These are phyloP conservation scores for Xylariaceae sp. DNA, from an alignment of 2,329 filamentous ascomycete species.

Conservation along the genomic window DNA sequence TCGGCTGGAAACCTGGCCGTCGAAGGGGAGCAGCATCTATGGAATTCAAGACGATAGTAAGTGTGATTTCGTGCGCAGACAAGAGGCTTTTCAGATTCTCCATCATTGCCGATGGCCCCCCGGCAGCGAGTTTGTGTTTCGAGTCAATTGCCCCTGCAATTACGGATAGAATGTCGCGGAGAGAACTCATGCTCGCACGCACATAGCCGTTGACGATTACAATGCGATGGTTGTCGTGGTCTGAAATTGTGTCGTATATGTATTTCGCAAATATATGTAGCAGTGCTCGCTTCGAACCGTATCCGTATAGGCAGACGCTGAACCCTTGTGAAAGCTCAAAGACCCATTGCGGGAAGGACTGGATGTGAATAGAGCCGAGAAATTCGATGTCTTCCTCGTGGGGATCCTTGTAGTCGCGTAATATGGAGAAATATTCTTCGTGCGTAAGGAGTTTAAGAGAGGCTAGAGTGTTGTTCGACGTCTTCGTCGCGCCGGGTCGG, in stretches of 20 bases:
- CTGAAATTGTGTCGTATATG: conserved; percentile 57
- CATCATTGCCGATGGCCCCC: conserved; percentile 73
- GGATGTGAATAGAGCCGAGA: conserved; percentile 75
- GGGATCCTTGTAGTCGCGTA: conserved; percentile 69
- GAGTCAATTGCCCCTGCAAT: conserved; percentile 69
- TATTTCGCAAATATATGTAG: conserved; percentile 78
- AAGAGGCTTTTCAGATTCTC: conserved; percentile 70
- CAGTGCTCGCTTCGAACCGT: conserved; percentile 84
- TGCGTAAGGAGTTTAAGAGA: conserved; percentile 81
- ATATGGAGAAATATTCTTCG: conserved; percentile 84
- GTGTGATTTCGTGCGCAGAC: conserved; percentile 52
- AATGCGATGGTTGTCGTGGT: conserved; percentile 62
- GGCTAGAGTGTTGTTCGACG: conserved; percentile 83
- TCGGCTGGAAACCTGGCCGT: conserved; percentile 69
- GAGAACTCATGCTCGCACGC: conserved; percentile 59
- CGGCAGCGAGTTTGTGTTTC: conserved; percentile 57
- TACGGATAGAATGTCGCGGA: conserved; percentile 73
- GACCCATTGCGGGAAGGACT: conserved; percentile 88
- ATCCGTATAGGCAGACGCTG: conserved; percentile 90
- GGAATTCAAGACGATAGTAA: conserved; percentile 83
- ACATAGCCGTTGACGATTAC: conserved; percentile 89
- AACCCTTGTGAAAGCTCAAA: conserved; percentile 90
- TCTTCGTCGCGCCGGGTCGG: conserved; percentile 79
- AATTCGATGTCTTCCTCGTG: conserved; percentile 75
- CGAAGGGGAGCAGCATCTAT: conserved; percentile 83